Percentiles rank a stretch among this genome's conserved stretches.
phyloP scores from a whole-genome alignment of 371 early-diverging fungal genomes.

The Umbelopsis sp. region DNA sequence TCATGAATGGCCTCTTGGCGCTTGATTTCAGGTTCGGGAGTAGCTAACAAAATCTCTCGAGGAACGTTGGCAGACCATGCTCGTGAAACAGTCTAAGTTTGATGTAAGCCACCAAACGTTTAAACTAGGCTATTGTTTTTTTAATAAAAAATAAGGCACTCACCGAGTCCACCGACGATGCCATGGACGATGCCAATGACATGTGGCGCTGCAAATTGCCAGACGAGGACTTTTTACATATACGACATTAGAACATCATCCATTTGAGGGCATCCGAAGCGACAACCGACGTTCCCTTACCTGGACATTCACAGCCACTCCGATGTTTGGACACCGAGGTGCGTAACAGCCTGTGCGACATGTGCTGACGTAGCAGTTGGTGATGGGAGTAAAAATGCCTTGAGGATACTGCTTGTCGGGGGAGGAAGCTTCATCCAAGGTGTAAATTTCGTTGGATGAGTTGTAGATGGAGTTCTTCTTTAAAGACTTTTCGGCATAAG shows the following conservation, averaged over 20 bases:
- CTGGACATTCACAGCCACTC: slow-evolving; percentile 1
- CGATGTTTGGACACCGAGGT: slow-evolving; percentile 41
- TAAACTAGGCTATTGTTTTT: not conserved
- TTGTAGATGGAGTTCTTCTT: slow-evolving; percentile 40
- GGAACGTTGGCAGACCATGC: slow-evolving; percentile 76
- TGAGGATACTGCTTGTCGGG: slow-evolving; percentile 24
- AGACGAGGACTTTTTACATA: slow-evolving; percentile 13
- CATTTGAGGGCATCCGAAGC: slow-evolving; percentile 6
- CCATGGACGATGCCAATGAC: slow-evolving; percentile 25
- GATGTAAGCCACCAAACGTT: not conserved
- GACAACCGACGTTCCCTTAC: slow-evolving; percentile 21
- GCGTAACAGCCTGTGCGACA: slow-evolving; percentile 50
- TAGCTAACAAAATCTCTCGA: slow-evolving; percentile 69
- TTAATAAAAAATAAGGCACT: not conserved
- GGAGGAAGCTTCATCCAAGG: slow-evolving; percentile 31
- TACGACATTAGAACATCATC: too few relatives aligned
- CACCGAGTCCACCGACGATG: slow-evolving; percentile 27
- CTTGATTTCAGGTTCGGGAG: slow-evolving; percentile 75
- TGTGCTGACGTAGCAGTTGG: slow-evolving; percentile 37
- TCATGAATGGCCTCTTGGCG: slow-evolving; percentile 94
- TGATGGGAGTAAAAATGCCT: slow-evolving; percentile 34
- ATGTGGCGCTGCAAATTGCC: slow-evolving; percentile 23
- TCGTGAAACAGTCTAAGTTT: slow-evolving; percentile 42
- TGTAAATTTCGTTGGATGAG: slow-evolving; percentile 38
- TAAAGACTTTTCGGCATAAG: slow-evolving; percentile 40